Evolutionary conservation across 768 basidiomycete species (phyloP).

Genomic region (Lentinus tigrinus): DNA sequence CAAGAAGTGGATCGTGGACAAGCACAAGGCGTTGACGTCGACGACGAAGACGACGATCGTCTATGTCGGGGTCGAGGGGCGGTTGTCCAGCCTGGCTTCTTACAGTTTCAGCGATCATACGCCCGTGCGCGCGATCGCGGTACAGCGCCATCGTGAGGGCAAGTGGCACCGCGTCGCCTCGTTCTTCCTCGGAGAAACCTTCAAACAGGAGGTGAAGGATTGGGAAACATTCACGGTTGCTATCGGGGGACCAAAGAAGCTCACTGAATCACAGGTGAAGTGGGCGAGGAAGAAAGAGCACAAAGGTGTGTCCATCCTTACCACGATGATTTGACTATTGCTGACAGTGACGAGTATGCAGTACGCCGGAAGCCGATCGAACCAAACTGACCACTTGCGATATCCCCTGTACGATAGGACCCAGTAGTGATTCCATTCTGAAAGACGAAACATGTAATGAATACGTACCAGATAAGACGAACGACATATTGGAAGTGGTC

Average conservation of each 20-base stretch:
- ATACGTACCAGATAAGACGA: neutral
- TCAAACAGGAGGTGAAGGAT: conserved; percentile 1
- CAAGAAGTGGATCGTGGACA: conserved; percentile 2
- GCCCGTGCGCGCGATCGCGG: conserved; percentile 1
- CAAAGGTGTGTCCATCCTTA: neutral
- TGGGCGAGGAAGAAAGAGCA: neutral
- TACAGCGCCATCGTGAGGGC: neutral
- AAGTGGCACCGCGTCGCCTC: conserved; percentile 1
- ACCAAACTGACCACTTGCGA: neutral
- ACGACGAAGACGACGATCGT: neutral
- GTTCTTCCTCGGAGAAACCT: conserved; percentile 5
- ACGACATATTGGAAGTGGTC: no score
- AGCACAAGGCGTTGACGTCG: neutral
- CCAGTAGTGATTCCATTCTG: no score
- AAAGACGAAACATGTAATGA: neutral
- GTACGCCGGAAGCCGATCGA: conserved; percentile 8
- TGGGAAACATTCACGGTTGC: neutral
- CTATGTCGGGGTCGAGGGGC: neutral
- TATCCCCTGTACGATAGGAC: no score
- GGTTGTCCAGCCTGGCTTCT: neutral
- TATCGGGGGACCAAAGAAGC: neutral
- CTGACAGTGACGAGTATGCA: neutral
- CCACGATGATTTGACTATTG: neutral
- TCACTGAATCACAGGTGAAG: neutral
- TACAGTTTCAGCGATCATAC: conserved; percentile 1